Conservation (phyloP, 2,329 filamentous ascomycete species). For the Calonectria naviculata region DNA sequence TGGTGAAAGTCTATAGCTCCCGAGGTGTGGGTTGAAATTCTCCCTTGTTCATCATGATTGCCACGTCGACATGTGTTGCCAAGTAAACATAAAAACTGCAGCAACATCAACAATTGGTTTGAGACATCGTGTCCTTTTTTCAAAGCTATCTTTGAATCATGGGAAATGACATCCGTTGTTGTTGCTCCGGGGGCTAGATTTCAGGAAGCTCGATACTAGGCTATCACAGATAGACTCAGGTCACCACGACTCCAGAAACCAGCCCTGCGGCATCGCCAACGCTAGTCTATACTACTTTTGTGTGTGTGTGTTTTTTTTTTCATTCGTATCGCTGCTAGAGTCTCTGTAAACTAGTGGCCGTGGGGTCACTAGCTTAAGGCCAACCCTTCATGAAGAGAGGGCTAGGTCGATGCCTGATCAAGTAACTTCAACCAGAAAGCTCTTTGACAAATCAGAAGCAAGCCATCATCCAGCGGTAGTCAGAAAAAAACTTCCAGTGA, state of each 20-base stretch:
- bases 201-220: not conserved
- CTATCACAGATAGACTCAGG: too few relatives aligned
- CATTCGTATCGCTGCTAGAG: too few relatives aligned
- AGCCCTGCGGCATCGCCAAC: too few relatives aligned
- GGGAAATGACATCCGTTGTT: not conserved
- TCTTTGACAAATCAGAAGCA: not conserved
- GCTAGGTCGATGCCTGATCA: too few relatives aligned
- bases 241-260: too few relatives aligned
- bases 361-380: too few relatives aligned
- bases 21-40: not conserved
- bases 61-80: not conserved
- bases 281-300: too few relatives aligned
- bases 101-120: too few relatives aligned
- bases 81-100: not conserved
- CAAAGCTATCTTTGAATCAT: not conserved
- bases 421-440: too few relatives aligned
- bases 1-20: too few relatives aligned
- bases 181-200: not conserved
- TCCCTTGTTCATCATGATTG: not conserved
- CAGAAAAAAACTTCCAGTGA: not conserved
- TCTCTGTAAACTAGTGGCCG: too few relatives aligned
- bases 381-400: not conserved
- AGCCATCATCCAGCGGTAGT: not conserved
- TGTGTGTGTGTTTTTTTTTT: too few relatives aligned
- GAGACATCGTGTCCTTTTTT: not conserved